These are phyloP conservation scores for Ophiostoma australiae DNA, from an alignment of 2,329 filamentous ascomycete species.

Conservation along the genomic window DNA sequence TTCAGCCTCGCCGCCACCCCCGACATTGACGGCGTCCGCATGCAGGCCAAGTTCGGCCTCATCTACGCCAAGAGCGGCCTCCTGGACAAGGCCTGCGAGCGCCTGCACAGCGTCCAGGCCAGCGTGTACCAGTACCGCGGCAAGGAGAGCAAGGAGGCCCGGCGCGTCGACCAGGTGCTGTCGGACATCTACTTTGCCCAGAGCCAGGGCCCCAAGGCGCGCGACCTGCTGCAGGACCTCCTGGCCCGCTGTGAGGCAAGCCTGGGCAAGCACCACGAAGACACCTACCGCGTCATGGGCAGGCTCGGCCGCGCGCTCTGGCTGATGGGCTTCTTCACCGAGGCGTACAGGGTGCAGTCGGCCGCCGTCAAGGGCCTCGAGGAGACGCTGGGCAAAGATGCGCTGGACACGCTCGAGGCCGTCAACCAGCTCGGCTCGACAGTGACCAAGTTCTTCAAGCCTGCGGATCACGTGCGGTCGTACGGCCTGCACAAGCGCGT, in stretches of 20 bases:
- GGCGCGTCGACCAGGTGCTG: background rate
- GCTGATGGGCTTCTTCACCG: background rate
- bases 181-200: slow-evolving; percentile 16
- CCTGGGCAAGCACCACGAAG: slow-evolving; percentile 6
- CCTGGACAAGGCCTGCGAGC: slow-evolving; percentile 1
- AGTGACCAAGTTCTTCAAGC: slow-evolving; percentile 13
- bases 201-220: slow-evolving; percentile 7
- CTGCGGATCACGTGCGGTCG: background rate
- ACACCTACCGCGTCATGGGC: slow-evolving; percentile 12
- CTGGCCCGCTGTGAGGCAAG: background rate
- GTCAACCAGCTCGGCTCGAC: slow-evolving; percentile 5
- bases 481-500: slow-evolving; percentile 14
- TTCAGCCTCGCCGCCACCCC: background rate
- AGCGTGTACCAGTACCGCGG: slow-evolving; percentile 9
- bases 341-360: background rate
- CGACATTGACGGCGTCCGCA: slow-evolving; percentile 2
- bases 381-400: background rate
- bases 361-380: slow-evolving; percentile 4
- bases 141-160: background rate
- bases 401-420: slow-evolving; percentile 7
- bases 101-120: background rate
- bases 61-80: slow-evolving; percentile 14
- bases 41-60: slow-evolving; percentile 14
- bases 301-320: slow-evolving; percentile 11
- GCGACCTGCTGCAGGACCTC: background rate